Evolutionary conservation across 2,329 filamentous ascomycete genomes (phyloP), one percentile per base, ranked within the genome.

Genomic region (Talaromyces sp.): DNA sequence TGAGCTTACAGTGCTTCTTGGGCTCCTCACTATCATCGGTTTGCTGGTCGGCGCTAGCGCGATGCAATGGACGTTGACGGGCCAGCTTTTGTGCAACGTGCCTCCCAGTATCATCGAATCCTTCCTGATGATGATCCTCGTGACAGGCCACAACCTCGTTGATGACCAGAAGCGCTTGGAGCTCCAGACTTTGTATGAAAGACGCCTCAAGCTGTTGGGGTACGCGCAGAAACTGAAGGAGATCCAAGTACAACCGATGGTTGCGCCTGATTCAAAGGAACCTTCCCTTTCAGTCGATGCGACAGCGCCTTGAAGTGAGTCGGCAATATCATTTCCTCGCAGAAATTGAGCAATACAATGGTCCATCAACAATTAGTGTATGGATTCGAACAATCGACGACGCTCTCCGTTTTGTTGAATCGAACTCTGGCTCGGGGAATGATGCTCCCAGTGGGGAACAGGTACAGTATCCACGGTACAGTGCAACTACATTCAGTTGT

Each of bases 81-180:
- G 75, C 6, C 75, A 78, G 54, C 67, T 77, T 22, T 68, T 77
- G 14, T 77, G 70, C 47, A 78, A 78, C 65, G 70, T 76, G 5
- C 74, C 75, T 3, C 74, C 75, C 13, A 78, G 74, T 62, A 72
- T 78, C 22, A 71, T 78, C 45, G 75, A 77, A 63, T 71, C 71
- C 0, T 78, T 76, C 69, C 70, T 76, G 60, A 76, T 73, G 71
- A 66, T 77, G 35, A 71, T 76, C 33, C 65, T 76, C 3, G 72
- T 76, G 50, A 73, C 74, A 4, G 73, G 75, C 2, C 73, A 78
- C 63, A 76, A 76, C 52, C 66, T 71, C 39, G 68, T 68, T 2
- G 72, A 75, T 33, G 68, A 65, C 27, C 69, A 61, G 19, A 68
- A 66, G 19, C 70, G 69, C 9, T 49, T 69, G 3, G 68, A 70